These are phyloP conservation scores for Cercospora janseana DNA, from an alignment of 2,329 filamentous ascomycete genomes.

Conservation along the genomic window DNA sequence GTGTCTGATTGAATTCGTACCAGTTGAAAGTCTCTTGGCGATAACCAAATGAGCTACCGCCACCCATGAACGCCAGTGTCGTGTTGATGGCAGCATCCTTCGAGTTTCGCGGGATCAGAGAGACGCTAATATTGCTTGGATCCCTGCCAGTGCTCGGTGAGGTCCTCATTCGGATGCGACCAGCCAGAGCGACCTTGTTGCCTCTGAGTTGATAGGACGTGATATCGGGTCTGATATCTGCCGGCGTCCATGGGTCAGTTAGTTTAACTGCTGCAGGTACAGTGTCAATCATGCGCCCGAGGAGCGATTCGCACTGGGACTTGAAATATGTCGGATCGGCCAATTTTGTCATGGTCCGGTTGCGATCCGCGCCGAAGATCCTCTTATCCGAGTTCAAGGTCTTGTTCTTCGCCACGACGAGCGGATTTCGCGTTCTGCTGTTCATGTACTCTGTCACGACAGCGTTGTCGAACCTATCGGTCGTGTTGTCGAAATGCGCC, in stretches of 20 bases:
- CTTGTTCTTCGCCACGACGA: background rate
- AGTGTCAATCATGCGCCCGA: background rate
- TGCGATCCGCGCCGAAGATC: background rate
- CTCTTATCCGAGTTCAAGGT: background rate
- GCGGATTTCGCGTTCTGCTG: background rate
- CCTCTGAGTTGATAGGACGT: background rate
- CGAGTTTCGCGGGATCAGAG: background rate
- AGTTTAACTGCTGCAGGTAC: background rate
- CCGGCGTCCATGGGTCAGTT: background rate
- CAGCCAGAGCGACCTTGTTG: background rate
- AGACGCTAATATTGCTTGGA: background rate
- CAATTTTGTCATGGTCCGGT: background rate
- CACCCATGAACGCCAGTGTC: background rate
- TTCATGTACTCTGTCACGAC: background rate
- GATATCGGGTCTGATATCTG: background rate
- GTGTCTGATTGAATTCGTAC: background rate
- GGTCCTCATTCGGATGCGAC: background rate
- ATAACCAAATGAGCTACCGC: background rate
- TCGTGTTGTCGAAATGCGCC: background rate
- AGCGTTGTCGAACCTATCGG: background rate
- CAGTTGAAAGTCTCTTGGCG: background rate
- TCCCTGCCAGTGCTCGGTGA: background rate
- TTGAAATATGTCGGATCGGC: conserved; percentile 1
- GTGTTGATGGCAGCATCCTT: background rate
- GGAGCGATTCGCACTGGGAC: background rate